These are phyloP conservation scores for Microdochium bolleyi DNA, from an alignment of 2,329 filamentous ascomycete genomes.

Conservation along the genomic window DNA sequence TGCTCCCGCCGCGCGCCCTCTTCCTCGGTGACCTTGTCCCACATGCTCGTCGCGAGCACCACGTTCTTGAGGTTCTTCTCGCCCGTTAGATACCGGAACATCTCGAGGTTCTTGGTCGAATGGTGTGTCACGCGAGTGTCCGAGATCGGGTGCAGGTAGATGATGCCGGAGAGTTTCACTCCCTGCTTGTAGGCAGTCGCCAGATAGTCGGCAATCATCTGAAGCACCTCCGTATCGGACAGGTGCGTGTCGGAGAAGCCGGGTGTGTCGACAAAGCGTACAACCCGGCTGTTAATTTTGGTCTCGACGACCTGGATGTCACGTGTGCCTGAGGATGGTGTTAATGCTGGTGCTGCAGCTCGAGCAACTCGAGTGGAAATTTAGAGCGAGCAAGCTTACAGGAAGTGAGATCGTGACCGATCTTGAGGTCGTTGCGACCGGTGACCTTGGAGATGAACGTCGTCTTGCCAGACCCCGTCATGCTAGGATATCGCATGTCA, in stretches of 20 bases:
- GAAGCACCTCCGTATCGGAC: constrained; percentile 33
- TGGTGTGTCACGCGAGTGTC: constrained; percentile 30
- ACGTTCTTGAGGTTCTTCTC: constrained; percentile 28
- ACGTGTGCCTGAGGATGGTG: constrained; percentile 14
- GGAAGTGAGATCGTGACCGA: constrained; percentile 23
- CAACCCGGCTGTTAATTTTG: constrained; percentile 15
- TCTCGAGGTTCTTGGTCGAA: constrained; percentile 28
- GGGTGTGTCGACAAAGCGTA: constrained; percentile 34
- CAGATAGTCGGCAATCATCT: constrained; percentile 30
- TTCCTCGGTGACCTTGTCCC: constrained; percentile 23
- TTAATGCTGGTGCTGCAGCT: not conserved
- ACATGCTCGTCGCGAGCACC: constrained; percentile 32
- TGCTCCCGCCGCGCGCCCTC: constrained; percentile 16
- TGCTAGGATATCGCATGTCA: constrained; percentile 7
- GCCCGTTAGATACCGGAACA: constrained; percentile 36
- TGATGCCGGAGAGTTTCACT: constrained; percentile 29
- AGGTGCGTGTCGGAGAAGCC: constrained; percentile 36
- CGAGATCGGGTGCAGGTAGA: constrained; percentile 36
- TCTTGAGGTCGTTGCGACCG: constrained; percentile 18
- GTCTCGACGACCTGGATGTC: constrained; percentile 19
- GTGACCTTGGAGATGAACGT: constrained; percentile 26
- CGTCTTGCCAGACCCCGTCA: constrained; percentile 28
- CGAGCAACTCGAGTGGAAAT: not conserved
- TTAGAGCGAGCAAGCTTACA: too few species aligned
- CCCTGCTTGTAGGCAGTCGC: constrained; percentile 18